Evolutionary conservation across 305 asterid genomes (phyloP).

Genomic region (Fraxinus sp.): DNA sequence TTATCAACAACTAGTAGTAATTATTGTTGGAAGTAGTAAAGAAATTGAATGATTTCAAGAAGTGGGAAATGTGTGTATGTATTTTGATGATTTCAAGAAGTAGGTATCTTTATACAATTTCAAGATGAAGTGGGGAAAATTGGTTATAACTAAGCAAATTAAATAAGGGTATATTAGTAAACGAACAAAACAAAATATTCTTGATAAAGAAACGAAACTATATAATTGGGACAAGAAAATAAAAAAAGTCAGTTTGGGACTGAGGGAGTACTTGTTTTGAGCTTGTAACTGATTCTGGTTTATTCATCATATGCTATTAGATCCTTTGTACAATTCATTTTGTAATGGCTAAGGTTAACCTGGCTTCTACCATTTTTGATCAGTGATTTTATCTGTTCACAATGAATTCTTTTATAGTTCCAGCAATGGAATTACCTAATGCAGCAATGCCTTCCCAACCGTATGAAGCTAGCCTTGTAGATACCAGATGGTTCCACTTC

Average conservation of each 20-base stretch:
- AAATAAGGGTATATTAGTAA: too few relatives aligned
- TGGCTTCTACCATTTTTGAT: not conserved
- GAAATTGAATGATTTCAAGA: not conserved
- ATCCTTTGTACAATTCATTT: not conserved
- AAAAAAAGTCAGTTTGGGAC: not conserved
- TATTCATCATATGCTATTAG: not conserved
- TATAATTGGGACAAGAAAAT: not conserved
- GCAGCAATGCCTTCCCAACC: slow-evolving; percentile 18
- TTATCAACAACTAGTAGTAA: not conserved
- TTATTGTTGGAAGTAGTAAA: not conserved
- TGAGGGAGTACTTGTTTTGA: not conserved
- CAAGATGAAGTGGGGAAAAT: not conserved
- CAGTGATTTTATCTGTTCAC: not conserved
- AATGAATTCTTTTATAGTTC: not conserved
- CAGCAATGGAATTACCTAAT: slow-evolving; percentile 6
- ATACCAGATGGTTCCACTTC: not conserved
- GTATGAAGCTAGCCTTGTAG: slow-evolving; percentile 1
- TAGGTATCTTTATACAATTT: not conserved
- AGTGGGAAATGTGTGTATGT: not conserved
- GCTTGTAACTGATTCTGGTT: not conserved
- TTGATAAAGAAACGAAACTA: not conserved
- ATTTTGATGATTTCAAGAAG: not conserved
- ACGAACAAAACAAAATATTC: not conserved
- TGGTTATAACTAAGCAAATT: not conserved
- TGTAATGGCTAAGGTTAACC: slow-evolving; percentile 7